Evolutionary conservation across 805 yeast species (phyloP).

Genomic region (Candida chauliodis): DNA sequence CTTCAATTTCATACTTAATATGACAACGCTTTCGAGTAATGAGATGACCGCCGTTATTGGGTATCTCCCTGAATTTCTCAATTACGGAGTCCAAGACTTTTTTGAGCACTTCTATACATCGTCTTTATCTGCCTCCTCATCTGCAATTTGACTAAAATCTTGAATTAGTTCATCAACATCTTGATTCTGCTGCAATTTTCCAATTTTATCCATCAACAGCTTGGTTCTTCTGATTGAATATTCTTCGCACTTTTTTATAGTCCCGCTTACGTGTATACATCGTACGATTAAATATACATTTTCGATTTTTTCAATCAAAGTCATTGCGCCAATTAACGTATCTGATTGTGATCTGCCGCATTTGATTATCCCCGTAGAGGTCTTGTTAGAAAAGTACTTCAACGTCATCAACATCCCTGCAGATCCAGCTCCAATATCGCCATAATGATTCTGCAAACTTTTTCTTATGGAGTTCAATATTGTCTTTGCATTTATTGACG

Average conservation of each 20-base stretch:
- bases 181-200: constrained; percentile 2
- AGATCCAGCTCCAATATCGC: constrained; percentile 72
- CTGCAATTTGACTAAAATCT: constrained; percentile 2
- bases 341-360: constrained; percentile 65
- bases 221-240: constrained; percentile 52
- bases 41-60: constrained; percentile 17
- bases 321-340: constrained; percentile 63
- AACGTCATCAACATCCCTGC: constrained; percentile 58
- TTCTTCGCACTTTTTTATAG: constrained; percentile 79
- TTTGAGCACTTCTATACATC: constrained; percentile 1
- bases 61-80: constrained; percentile 12
- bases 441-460: constrained; percentile 62
- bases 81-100: constrained; percentile 4
- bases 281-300: constrained; percentile 51
- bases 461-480: constrained; percentile 53
- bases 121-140: constrained; percentile 2
- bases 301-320: constrained; percentile 50
- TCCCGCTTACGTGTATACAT: constrained; percentile 75
- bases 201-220: constrained; percentile 25
- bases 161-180: constrained; percentile 5
- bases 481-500: constrained; percentile 43
- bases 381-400: constrained; percentile 76
- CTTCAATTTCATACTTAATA: constrained; percentile 13
- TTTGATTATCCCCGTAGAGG: constrained; percentile 81
- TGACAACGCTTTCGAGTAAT: constrained; percentile 13